phyloP scores from a whole-genome alignment of 2,329 filamentous ascomycete genomes.

The Fusarium irregulare region DNA sequence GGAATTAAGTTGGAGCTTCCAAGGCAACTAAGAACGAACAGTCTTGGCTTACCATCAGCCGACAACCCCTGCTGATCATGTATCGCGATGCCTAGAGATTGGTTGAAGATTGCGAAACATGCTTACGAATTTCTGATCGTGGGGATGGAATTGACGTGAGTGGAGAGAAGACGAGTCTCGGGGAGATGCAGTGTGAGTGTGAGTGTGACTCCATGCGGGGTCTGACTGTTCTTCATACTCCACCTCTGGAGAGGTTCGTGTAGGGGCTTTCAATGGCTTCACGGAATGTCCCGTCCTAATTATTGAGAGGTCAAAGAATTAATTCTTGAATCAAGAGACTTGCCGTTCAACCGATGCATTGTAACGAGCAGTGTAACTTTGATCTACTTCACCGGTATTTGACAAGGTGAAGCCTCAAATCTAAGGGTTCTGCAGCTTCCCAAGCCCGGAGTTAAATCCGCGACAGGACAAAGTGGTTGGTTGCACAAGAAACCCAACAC shows the following conservation, averaged over 20 bases:
- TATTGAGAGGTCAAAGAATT: not conserved
- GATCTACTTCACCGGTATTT: not conserved
- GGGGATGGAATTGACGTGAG: not conserved
- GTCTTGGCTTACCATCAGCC: conserved; percentile 9
- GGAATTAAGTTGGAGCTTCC: not conserved
- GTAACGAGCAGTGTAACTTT: not conserved
- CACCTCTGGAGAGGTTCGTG: not conserved
- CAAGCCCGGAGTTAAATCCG: not conserved
- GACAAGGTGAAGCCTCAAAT: not conserved
- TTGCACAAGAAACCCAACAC: not conserved
- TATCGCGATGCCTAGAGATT: not conserved
- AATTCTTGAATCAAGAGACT: not conserved
- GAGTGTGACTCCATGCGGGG: not conserved
- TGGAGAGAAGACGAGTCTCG: not conserved
- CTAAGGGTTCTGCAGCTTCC: not conserved
- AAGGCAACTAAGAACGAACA: not conserved
- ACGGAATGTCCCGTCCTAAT: not conserved
- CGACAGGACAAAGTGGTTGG: not conserved
- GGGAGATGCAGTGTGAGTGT: not conserved
- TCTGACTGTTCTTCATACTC: not conserved
- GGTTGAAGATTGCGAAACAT: not conserved
- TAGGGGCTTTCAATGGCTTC: not conserved
- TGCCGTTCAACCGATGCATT: not conserved
- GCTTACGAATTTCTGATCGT: not conserved
- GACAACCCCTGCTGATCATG: conserved; percentile 31